A percentile compares a stretch with the other conserved stretches of the same genome.
phyloP scores from a whole-genome alignment of 371 early-diverging fungal genomes.

The Funneliformis caledonium region DNA sequence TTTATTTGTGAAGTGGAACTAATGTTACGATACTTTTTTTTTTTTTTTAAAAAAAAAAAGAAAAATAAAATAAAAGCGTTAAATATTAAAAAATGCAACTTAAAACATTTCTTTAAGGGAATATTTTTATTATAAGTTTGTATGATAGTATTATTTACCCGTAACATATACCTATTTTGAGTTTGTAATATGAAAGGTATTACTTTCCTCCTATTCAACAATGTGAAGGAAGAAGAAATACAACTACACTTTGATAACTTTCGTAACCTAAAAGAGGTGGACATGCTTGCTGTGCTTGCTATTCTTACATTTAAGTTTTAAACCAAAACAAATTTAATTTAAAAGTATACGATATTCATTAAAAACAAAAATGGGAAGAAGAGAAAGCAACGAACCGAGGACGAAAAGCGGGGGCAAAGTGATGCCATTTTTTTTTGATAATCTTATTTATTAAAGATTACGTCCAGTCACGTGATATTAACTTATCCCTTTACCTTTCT shows the following conservation, averaged over 20 bases:
- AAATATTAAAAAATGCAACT: neutral
- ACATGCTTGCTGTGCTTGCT: neutral
- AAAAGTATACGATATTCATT: no score
- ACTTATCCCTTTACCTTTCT: no score
- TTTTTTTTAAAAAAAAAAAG: no score
- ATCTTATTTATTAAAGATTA: no score
- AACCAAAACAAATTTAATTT: no score
- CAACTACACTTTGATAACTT: constrained; percentile 24
- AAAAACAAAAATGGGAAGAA: no score
- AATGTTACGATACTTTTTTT: neutral
- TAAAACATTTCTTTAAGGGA: neutral
- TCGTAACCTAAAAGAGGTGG: neutral
- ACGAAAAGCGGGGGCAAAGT: no score
- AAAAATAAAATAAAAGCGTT: neutral
- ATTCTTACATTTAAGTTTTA: neutral
- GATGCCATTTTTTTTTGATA: no score
- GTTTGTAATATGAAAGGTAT: constrained; percentile 26
- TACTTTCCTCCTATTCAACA: neutral
- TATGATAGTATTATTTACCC: constrained; percentile 37
- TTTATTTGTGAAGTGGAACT: neutral
- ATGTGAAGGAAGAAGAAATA: constrained; percentile 31
- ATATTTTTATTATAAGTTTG: neutral
- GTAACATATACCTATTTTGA: constrained; percentile 41
- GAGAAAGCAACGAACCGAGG: no score
- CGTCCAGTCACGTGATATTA: no score